Conservation (phyloP, 345 rosid genomes). For the Lenwebbia sp. region DNA sequence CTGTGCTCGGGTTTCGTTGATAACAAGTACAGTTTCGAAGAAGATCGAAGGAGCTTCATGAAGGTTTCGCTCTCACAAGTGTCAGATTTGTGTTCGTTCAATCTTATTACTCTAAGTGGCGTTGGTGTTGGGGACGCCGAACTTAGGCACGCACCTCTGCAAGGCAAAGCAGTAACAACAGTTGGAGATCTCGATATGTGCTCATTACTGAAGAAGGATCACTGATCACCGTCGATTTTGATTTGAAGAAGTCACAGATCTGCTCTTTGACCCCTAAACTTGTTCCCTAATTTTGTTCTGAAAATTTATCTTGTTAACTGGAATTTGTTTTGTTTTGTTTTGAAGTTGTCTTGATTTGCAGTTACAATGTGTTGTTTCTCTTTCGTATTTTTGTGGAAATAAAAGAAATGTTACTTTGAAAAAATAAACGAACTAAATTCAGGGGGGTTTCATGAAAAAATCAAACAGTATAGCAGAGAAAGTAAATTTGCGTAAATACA, state of each 20-base stretch:
- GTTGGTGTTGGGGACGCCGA: rapidly evolving
- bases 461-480: not conserved
- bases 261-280: not conserved
- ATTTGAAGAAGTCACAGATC: rapidly evolving
- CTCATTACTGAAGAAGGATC: not conserved
- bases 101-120: rapidly evolving
- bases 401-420: not conserved
- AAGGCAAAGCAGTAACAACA: too few species aligned
- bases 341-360: not conserved
- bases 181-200: too few species aligned
- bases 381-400: not conserved
- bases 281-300: not conserved
- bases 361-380: rapidly evolving
- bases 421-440: not conserved
- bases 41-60: rapidly evolving
- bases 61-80: rapidly evolving
- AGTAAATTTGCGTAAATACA: not conserved
- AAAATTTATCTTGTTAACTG: not conserved
- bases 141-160: too few species aligned
- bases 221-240: too few species aligned
- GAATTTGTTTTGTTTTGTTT: not conserved
- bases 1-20: too few species aligned
- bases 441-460: not conserved
- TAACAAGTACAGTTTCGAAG: not conserved
- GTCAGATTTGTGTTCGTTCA: rapidly evolving